phyloP scores from a whole-genome alignment of 1,284 basidiomycete species.

The Stygiomarasmius scandens region DNA sequence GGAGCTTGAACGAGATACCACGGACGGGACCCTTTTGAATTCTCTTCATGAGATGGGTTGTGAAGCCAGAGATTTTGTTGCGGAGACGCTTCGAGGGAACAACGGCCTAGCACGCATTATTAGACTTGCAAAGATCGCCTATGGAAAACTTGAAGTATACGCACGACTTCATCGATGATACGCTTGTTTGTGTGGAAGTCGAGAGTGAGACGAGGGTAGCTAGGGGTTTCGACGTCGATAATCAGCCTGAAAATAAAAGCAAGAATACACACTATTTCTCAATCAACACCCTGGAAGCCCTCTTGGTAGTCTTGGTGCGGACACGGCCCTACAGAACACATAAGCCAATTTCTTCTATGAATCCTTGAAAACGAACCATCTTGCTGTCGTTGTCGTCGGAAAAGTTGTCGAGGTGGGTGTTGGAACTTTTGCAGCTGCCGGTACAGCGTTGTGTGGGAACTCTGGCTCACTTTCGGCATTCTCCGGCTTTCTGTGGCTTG shows the following conservation, averaged over 20 bases:
- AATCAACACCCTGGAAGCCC: constrained; percentile 98
- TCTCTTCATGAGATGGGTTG: constrained; percentile 99
- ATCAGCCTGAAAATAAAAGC: constrained; percentile 17
- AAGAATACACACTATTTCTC: constrained; percentile 90
- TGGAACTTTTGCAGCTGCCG: constrained; percentile 1
- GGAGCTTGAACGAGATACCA: constrained; percentile 99
- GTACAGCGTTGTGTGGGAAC: too few relatives aligned
- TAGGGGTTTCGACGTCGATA: constrained; percentile 32
- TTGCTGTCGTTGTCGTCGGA: constrained; percentile 32
- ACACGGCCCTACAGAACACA: constrained; percentile 87
- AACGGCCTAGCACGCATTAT: constrained; percentile 62
- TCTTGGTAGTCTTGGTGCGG: constrained; percentile 99
- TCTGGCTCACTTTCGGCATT: too few relatives aligned
- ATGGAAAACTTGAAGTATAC: constrained; percentile 34
- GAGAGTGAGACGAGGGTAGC: constrained; percentile 94
- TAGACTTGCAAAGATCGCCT: constrained; percentile 3
- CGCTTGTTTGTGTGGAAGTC: constrained; percentile 99
- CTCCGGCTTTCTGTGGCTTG: too few relatives aligned
- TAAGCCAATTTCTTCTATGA: constrained; percentile 6
- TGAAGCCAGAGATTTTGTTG: constrained; percentile 99
- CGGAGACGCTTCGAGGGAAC: constrained; percentile 98
- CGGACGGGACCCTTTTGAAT: constrained; percentile 99
- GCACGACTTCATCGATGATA: constrained; percentile 97
- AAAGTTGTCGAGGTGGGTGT: constrained; percentile 6
- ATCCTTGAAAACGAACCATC: constrained; percentile 46